phyloP scores from a whole-genome alignment of 306 rosid species.

The Prunus padus region DNA sequence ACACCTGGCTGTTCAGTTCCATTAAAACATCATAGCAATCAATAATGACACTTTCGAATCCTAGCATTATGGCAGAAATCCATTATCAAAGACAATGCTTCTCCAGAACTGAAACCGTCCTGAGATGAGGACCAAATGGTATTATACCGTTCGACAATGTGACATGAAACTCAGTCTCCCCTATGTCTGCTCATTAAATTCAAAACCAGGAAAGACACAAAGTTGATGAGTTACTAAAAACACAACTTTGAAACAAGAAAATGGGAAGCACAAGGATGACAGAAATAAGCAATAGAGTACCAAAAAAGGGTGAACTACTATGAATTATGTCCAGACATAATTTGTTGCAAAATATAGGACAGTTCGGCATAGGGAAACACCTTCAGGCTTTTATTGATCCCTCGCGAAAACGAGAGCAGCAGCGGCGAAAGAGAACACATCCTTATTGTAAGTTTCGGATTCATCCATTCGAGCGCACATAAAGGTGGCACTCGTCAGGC shows the following conservation, averaged over 20 bases:
- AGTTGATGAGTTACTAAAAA: neutral
- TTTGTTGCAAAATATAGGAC: too few species aligned
- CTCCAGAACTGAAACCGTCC: neutral
- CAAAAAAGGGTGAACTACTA: too few species aligned
- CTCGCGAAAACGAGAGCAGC: slow-evolving; percentile 62
- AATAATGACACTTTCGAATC: slow-evolving; percentile 11
- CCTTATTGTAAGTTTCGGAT: slow-evolving; percentile 3
- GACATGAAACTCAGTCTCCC: slow-evolving; percentile 25
- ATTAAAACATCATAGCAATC: slow-evolving; percentile 4
- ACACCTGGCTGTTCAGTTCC: slow-evolving; percentile 9
- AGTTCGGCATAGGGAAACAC: slow-evolving; percentile 13
- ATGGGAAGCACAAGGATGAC: neutral
- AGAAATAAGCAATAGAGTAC: too few species aligned
- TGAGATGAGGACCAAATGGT: slow-evolving; percentile 21
- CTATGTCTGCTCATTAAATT: slow-evolving; percentile 6
- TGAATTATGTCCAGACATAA: too few species aligned
- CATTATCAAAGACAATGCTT: neutral
- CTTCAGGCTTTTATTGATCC: slow-evolving; percentile 46
- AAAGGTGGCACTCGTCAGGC: slow-evolving; percentile 52
- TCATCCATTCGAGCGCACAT: slow-evolving; percentile 32
- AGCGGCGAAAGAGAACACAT: slow-evolving; percentile 25
- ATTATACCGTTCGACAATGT: slow-evolving; percentile 18
- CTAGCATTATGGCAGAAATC: slow-evolving; percentile 8
- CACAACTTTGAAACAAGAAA: neutral
- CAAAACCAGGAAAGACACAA: neutral